Percentiles rank a stretch among this genome's conserved stretches.
These are phyloP conservation scores for Schizophyllum amplum DNA, from an alignment of 1,284 basidiomycete genomes.

Conservation along the genomic window DNA sequence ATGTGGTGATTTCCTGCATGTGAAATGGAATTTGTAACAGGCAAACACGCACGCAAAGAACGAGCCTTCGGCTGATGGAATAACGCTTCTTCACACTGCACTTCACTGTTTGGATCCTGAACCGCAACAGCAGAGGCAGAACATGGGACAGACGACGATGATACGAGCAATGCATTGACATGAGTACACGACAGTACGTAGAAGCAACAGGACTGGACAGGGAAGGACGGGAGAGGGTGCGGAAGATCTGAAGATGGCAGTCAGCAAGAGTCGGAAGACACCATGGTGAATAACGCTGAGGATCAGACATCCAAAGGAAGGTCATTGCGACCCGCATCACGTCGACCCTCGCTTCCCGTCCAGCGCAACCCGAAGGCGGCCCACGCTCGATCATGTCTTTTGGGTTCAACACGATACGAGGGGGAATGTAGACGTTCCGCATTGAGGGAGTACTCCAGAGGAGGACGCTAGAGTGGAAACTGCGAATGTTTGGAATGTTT, in stretches of 20 bases:
- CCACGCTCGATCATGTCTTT: slow-evolving; percentile 46
- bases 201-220: too few species aligned
- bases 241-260: neutral
- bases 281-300: neutral
- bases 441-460: slow-evolving; percentile 59
- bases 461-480: slow-evolving; percentile 70
- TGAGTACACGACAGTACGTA: too few species aligned
- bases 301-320: slow-evolving; percentile 72
- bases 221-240: too few species aligned
- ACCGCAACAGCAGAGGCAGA: too few species aligned
- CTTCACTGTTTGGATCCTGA: too few species aligned
- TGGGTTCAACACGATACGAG: slow-evolving; percentile 54
- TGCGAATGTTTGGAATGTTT: slow-evolving; percentile 67
- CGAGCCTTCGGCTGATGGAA: too few species aligned
- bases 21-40: too few species aligned
- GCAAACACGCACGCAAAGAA: too few species aligned
- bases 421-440: slow-evolving; percentile 51
- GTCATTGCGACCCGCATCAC: slow-evolving; percentile 46
- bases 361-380: slow-evolving; percentile 63
- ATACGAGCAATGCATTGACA: too few species aligned
- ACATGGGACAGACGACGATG: too few species aligned
- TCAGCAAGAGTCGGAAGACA: neutral
- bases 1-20: too few species aligned
- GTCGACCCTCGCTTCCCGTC: slow-evolving; percentile 50
- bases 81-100: too few species aligned